A percentile compares a stretch with the other conserved stretches of the same genome.
phyloP scores from a whole-genome alignment of 2,329 filamentous ascomycete species.

The Alternaria longipes region DNA sequence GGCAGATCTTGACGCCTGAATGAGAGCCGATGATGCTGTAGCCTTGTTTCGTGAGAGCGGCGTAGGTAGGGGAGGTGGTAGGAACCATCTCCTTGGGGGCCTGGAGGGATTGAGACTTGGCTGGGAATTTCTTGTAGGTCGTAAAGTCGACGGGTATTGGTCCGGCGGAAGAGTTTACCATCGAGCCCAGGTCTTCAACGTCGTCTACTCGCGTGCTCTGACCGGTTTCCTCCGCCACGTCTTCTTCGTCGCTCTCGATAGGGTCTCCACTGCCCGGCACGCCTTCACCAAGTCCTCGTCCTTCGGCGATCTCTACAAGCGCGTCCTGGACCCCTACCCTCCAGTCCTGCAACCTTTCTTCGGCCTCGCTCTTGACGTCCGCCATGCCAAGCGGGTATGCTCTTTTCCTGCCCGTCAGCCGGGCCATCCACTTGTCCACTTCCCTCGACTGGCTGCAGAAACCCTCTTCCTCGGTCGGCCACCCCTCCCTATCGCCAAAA shows the following conservation, averaged over 20 bases:
- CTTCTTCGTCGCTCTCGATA: conserved; percentile 82
- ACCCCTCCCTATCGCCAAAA: conserved; percentile 88
- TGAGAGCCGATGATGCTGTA: conserved; percentile 96
- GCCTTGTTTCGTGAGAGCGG: conserved; percentile 91
- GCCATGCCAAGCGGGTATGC: conserved; percentile 90
- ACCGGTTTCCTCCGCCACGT: conserved; percentile 57
- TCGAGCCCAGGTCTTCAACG: conserved; percentile 81
- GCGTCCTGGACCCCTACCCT: conserved; percentile 75
- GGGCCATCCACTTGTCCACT: conserved; percentile 97
- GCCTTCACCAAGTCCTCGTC: conserved; percentile 68
- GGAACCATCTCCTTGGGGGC: conserved; percentile 90
- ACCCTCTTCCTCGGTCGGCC: conserved; percentile 88
- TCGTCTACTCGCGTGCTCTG: conserved; percentile 68
- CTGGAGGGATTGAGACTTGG: conserved; percentile 56
- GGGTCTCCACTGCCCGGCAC: conserved; percentile 83
- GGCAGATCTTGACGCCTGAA: conserved; percentile 96
- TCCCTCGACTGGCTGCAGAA: conserved; percentile 94
- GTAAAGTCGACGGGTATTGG: conserved; percentile 88
- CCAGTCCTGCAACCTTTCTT: conserved; percentile 78
- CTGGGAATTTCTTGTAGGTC: conserved; percentile 65
- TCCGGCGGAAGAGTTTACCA: conserved; percentile 58
- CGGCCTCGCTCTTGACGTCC: conserved; percentile 80
- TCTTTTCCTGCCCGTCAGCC: conserved; percentile 83
- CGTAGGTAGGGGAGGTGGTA: conserved; percentile 85
- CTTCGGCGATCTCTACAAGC: conserved; percentile 66